These are phyloP conservation scores for Protomyces macrosporus DNA, from an alignment of 1,139 yeast genomes.

Conservation along the genomic window DNA sequence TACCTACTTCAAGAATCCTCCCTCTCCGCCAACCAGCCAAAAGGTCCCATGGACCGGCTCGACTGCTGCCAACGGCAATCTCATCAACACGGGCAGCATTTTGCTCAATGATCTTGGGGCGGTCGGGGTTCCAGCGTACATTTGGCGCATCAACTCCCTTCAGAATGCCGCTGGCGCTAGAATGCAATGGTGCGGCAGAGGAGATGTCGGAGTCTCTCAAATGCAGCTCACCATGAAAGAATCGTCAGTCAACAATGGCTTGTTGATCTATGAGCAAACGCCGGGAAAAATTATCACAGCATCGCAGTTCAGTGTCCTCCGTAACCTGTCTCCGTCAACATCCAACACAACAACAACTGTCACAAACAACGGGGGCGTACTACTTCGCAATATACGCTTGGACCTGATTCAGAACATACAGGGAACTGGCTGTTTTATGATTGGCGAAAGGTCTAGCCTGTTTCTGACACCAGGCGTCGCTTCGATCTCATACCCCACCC, in stretches of 20 bases:
- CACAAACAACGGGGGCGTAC: slow-evolving; percentile 10
- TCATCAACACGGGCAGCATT: slow-evolving; percentile 2
- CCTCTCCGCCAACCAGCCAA: not conserved
- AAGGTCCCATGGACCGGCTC: not conserved
- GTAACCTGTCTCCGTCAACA: not conserved
- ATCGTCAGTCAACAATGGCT: slow-evolving; percentile 6
- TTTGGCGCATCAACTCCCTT: slow-evolving; percentile 1
- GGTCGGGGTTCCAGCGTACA: not conserved
- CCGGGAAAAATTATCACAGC: not conserved
- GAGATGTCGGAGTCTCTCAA: not conserved
- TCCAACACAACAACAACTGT: not conserved
- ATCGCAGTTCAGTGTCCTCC: not conserved
- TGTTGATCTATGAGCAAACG: not conserved
- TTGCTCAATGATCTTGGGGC: not conserved
- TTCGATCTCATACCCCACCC: not conserved
- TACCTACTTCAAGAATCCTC: not conserved
- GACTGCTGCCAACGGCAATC: not conserved
- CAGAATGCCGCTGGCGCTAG: not conserved
- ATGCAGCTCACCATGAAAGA: not conserved
- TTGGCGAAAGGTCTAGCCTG: slow-evolving; percentile 1
- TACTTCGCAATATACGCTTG: not conserved
- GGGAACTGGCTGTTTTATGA: slow-evolving; percentile 9
- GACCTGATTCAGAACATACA: slow-evolving; percentile 6
- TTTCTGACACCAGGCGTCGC: slow-evolving; percentile 4
- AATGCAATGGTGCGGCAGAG: slow-evolving; percentile 8